These are phyloP conservation scores for Artemisia tridentata DNA, from an alignment of 129 eudicot species.

Conservation along the genomic window DNA sequence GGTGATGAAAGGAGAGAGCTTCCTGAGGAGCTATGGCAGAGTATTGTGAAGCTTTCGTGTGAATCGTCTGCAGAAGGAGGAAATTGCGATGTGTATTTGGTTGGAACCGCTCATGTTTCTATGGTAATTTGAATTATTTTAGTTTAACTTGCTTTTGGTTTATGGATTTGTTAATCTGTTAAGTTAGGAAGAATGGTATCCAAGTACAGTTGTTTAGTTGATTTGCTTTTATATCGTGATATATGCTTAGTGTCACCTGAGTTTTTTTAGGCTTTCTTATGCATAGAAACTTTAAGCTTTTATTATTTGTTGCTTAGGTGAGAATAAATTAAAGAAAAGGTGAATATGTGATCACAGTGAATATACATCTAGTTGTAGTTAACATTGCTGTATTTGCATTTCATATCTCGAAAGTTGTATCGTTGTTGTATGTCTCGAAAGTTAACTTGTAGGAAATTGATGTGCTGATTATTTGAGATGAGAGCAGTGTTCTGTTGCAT, in stretches of 20 bases:
- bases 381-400: constrained; percentile 25
- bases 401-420: constrained; percentile 13
- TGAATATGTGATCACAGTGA: constrained; percentile 8
- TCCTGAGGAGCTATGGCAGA: constrained; percentile 64
- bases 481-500: background rate
- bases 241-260: background rate
- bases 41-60: constrained; percentile 57
- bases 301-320: constrained; percentile 19
- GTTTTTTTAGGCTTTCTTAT: constrained; percentile 13
- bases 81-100: constrained; percentile 71
- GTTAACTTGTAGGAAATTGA: constrained; percentile 23
- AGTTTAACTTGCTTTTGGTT: background rate
- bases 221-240: constrained; percentile 1
- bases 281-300: background rate
- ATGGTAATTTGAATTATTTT: constrained; percentile 41
- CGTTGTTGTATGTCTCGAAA: constrained; percentile 2
- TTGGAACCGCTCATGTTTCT: constrained; percentile 96
- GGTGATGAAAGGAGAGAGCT: constrained; percentile 37
- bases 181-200: background rate
- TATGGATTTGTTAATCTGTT: background rate
- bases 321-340: constrained; percentile 14
- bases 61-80: constrained; percentile 72
- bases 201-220: background rate
- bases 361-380: constrained; percentile 6
- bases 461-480: constrained; percentile 10